Conservation (phyloP, 2,329 filamentous ascomycete species). For the Ophiostoma tasmaniense region DNA sequence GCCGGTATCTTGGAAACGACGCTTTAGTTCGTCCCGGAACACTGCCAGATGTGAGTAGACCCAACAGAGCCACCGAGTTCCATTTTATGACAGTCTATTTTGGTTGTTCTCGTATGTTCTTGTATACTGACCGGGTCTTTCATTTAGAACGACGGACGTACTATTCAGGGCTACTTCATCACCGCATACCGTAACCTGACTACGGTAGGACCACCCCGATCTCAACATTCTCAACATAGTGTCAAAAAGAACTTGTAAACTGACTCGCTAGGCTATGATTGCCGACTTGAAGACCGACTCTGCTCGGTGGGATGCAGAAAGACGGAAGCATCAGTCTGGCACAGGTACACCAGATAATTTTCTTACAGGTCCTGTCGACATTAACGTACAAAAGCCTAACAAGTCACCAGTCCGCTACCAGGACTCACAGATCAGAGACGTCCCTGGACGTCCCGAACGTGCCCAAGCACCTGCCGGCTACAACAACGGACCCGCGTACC, state of each 20-base stretch:
- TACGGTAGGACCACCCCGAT: slow-evolving; percentile 46
- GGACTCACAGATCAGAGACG: slow-evolving; percentile 33
- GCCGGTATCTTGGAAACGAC: slow-evolving; percentile 75
- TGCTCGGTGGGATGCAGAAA: slow-evolving; percentile 53
- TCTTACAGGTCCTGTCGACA: slow-evolving; percentile 4
- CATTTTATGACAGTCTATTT: neutral
- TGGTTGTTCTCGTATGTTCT: neutral
- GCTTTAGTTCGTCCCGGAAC: slow-evolving; percentile 67
- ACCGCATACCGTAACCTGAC: slow-evolving; percentile 72
- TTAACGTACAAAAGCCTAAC: slow-evolving; percentile 51
- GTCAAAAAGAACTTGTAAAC: neutral
- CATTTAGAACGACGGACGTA: slow-evolving; percentile 47
- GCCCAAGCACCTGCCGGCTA: slow-evolving; percentile 15
- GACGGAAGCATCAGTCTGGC: slow-evolving; percentile 47
- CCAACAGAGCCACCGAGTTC: neutral
- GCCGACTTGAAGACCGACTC: slow-evolving; percentile 55
- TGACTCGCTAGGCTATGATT: slow-evolving; percentile 49
- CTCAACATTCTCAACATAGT: neutral
- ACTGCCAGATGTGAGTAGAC: slow-evolving; percentile 52
- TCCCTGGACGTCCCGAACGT: slow-evolving; percentile 15
- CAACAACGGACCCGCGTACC: neutral
- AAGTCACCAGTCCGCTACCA: slow-evolving; percentile 49
- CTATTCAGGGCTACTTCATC: slow-evolving; percentile 65
- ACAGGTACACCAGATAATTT: slow-evolving; percentile 46
- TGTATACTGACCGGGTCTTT: slow-evolving; percentile 9